Conservation (phyloP, 495 filamentous ascomycete species). For the Lasiosphaeria hispida region DNA sequence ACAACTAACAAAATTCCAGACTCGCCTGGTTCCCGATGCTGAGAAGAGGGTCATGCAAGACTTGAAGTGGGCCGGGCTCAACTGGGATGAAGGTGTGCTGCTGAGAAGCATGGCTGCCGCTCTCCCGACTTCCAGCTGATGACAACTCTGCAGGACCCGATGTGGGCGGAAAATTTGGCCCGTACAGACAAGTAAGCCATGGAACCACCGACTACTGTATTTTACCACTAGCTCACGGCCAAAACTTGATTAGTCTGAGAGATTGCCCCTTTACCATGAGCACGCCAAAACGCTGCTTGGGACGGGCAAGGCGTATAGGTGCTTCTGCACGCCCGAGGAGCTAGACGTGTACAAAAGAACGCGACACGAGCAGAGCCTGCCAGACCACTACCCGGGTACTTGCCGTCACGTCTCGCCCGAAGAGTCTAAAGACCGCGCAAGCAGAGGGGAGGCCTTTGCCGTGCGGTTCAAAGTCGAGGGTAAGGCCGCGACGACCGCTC, state of each 20-base stretch:
- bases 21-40: constrained; percentile 62
- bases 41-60: constrained; percentile 74
- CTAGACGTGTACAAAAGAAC: constrained; percentile 61
- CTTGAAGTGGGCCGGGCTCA: constrained; percentile 81
- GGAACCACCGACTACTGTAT: neutral
- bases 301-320: constrained; percentile 78
- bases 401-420: constrained; percentile 64
- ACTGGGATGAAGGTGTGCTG: constrained; percentile 85
- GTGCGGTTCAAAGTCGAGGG: constrained; percentile 68
- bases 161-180: constrained; percentile 73
- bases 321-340: constrained; percentile 80
- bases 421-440: constrained; percentile 66
- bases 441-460: constrained; percentile 68
- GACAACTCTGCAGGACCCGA: constrained; percentile 59
- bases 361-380: constrained; percentile 56
- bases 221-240: neutral
- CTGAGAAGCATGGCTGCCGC: neutral
- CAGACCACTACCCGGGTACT: constrained; percentile 72
- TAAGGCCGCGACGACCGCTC: constrained; percentile 52
- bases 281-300: constrained; percentile 69
- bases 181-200: constrained; percentile 73
- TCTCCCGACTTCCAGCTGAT: neutral
- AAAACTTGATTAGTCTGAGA: constrained; percentile 62
- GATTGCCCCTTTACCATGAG: constrained; percentile 67
- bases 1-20: constrained; percentile 23